Percentiles rank a stretch among this genome's conserved stretches.
Conservation (phyloP, 1,284 basidiomycete species). For the Trichosporon sp. region DNA sequence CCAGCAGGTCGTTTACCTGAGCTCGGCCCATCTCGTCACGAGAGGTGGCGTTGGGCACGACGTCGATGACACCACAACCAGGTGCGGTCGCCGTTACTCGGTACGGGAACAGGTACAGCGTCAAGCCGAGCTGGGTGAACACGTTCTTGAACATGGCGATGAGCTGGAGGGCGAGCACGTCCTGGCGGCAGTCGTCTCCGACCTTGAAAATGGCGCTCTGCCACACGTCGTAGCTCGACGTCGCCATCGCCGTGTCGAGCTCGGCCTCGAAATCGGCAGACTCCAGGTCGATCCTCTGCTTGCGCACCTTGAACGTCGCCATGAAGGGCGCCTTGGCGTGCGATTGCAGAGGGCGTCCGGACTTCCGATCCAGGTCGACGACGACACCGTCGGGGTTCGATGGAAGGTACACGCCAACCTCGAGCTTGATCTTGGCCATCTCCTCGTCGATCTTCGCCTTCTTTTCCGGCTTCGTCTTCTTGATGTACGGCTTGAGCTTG, state of each 20-base stretch:
- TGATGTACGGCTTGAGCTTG: constrained; percentile 95
- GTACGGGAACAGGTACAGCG: constrained; percentile 91
- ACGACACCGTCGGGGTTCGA: constrained; percentile 96
- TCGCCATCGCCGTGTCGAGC: constrained; percentile 51
- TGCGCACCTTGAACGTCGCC: constrained; percentile 98
- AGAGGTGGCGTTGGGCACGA: constrained; percentile 95
- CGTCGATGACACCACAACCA: constrained; percentile 97
- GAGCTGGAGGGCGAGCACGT: constrained; percentile 90
- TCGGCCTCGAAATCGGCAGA: constrained; percentile 25
- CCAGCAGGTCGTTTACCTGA: constrained; percentile 91
- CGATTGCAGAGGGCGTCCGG: constrained; percentile 90
- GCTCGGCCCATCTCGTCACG: constrained; percentile 99
- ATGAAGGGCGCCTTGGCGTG: constrained; percentile 99
- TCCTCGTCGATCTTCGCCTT: constrained; percentile 98
- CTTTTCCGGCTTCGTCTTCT: constrained; percentile 92
- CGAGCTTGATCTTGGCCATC: constrained; percentile 92
- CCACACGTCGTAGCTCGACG: constrained; percentile 82
- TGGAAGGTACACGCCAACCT: constrained; percentile 92
- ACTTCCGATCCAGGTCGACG: constrained; percentile 93
- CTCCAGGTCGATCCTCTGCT: constrained; percentile 60
- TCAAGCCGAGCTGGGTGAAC: constrained; percentile 79
- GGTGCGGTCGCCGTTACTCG: constrained; percentile 95
- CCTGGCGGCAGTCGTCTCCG: constrained; percentile 97
- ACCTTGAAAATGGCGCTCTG: constrained; percentile 99
- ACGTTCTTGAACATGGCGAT: constrained; percentile 99